Evolutionary conservation across 1,284 basidiomycete species (phyloP), one percentile per base, ranked within the genome.

Genomic region (Farysia itapuensis): DNA sequence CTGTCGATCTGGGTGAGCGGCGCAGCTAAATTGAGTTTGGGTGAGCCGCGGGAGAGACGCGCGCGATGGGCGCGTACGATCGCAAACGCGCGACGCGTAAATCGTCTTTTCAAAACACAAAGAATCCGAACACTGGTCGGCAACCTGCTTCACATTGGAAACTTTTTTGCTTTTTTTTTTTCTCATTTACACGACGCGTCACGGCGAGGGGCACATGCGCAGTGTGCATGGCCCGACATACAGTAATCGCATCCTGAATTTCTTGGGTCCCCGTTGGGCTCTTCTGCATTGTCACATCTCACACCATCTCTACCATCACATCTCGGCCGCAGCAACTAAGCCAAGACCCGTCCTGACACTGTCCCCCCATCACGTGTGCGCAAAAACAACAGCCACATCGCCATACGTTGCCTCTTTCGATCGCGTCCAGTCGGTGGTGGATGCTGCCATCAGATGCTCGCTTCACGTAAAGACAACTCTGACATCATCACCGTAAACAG

Each of bases 161-260:
- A n/a, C n/a, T n/a, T n/a, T n/a, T n/a, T n/a, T n/a, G n/a, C n/a
- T n/a, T n/a, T n/a, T n/a, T n/a, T n/a, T n/a, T n/a, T 36, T 18
- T 20, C 32, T 25, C 39, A 33, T 34, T 29, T 29, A 32, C 30
- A 28, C 25, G 23, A 28, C 26, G 26, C 26, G 26, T 28, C 26
- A 28, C 11, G n/a, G n/a, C n/a, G n/a, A n/a, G n/a, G n/a, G n/a
- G n/a, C n/a, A n/a, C n/a, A n/a, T n/a, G n/a, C n/a, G n/a, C 32
- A 7, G 25, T 21, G 23, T 35, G 19, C 23, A 14, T 25, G 19
- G 29, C 23, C 21, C 22, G 24, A 19, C 16, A 28, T 16, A 8
- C 35, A 36, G n/a, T 35, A 42, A n/a, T 36, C 31, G 15, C 28
- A 23, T 25, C 39, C 29, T n/a, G n/a, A n/a, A n/a, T n/a, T n/a